Percentiles rank a stretch among this genome's conserved stretches.
These are phyloP conservation scores for Gonapodya sp. DNA, from an alignment of 192 early-diverging fungal genomes.

Conservation along the genomic window DNA sequence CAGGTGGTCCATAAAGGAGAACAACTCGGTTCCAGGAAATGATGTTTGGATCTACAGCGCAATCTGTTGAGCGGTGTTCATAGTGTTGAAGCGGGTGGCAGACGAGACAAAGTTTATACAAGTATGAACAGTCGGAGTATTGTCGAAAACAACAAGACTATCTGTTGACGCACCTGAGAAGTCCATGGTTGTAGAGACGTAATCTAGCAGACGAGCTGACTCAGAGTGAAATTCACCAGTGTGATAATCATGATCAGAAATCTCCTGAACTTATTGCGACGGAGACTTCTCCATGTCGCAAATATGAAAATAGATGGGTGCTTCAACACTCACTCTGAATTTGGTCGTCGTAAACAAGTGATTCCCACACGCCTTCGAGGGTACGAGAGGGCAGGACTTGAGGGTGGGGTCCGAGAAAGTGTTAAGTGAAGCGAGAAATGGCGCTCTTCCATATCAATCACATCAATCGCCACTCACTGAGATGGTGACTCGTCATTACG, in stretches of 20 bases:
- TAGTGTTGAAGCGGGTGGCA: slow-evolving; percentile 9
- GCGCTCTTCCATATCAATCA: background rate
- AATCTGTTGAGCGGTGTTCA: background rate
- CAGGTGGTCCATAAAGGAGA: slow-evolving; percentile 59
- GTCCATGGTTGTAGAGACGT: slow-evolving; percentile 47
- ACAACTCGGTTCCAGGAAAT: slow-evolving; percentile 27
- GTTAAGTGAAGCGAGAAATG: background rate
- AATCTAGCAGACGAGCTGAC: slow-evolving; percentile 39
- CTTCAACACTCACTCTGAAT: slow-evolving; percentile 28
- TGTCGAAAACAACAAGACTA: slow-evolving; percentile 48
- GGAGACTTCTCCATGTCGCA: too few species aligned
- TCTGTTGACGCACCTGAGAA: slow-evolving; percentile 49
- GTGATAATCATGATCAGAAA: too few species aligned
- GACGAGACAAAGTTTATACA: background rate
- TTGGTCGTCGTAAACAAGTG: slow-evolving; percentile 47
- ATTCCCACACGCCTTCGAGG: slow-evolving; percentile 42
- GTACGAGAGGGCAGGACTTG: slow-evolving; percentile 28
- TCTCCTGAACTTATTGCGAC: too few species aligned
- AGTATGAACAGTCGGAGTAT: slow-evolving; percentile 12
- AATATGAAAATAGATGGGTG: too few species aligned
- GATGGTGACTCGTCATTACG: slow-evolving; percentile 37
- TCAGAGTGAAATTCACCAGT: too few species aligned
- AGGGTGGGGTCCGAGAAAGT: background rate
- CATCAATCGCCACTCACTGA: background rate
- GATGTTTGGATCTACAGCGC: slow-evolving; percentile 8